Conservation (phyloP, 2,329 filamentous ascomycete genomes). For the Nemania diffusa region DNA sequence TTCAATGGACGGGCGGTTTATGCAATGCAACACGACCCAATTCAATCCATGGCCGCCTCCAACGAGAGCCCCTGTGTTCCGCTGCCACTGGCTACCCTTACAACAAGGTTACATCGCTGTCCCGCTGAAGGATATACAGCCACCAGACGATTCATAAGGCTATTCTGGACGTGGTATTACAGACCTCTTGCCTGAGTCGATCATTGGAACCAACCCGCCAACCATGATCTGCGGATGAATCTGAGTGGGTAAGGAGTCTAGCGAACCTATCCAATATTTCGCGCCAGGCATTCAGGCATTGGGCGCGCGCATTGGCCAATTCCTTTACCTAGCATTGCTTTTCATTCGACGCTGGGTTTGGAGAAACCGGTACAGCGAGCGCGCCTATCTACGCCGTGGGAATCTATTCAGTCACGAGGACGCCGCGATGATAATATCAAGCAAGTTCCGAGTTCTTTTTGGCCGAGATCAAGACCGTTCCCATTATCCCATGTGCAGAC, state of each 20-base stretch:
- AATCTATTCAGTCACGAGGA: slow-evolving; percentile 13
- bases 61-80: slow-evolving; percentile 32
- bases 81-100: slow-evolving; percentile 32
- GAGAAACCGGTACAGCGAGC: slow-evolving; percentile 12
- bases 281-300: slow-evolving; percentile 13
- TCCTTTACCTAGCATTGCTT: slow-evolving; percentile 22
- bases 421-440: neutral
- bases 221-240: slow-evolving; percentile 17
- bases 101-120: slow-evolving; percentile 29
- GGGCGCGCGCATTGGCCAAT: slow-evolving; percentile 28
- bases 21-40: slow-evolving; percentile 37
- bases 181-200: slow-evolving; percentile 18
- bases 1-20: slow-evolving; percentile 28
- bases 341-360: slow-evolving; percentile 17
- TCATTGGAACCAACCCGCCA: slow-evolving; percentile 25
- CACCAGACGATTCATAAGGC: slow-evolving; percentile 26
- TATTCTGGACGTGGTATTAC: slow-evolving; percentile 22
- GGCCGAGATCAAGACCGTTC: slow-evolving; percentile 1
- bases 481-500: slow-evolving; percentile 10
- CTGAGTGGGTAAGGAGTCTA: slow-evolving; percentile 12
- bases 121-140: slow-evolving; percentile 27
- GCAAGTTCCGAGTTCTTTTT: slow-evolving; percentile 1
- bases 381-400: neutral
- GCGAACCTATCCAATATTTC: slow-evolving; percentile 25
- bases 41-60: slow-evolving; percentile 30